phyloP scores from a whole-genome alignment of 352 stramenopile species.

The Pythium volutum region DNA sequence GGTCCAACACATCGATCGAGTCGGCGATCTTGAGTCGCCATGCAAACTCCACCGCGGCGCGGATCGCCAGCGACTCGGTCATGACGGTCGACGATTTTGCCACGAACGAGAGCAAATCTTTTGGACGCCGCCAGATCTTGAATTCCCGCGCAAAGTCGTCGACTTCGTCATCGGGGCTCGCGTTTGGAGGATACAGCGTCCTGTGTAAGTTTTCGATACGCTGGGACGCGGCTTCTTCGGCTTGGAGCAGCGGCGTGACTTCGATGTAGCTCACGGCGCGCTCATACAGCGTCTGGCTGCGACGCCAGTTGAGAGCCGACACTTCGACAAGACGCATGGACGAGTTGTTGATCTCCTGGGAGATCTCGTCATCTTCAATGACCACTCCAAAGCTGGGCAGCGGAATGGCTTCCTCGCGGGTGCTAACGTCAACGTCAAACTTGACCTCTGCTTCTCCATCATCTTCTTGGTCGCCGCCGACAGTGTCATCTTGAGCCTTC shows the following conservation, averaged over 20 bases:
- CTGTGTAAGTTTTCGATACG: constrained; percentile 61
- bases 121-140: constrained; percentile 37
- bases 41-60: constrained; percentile 67
- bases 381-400: constrained; percentile 41
- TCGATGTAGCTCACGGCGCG: constrained; percentile 49
- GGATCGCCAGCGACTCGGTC: constrained; percentile 33
- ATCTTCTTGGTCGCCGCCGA: background rate
- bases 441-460: background rate
- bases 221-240: constrained; percentile 34
- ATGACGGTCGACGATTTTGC: constrained; percentile 18
- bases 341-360: constrained; percentile 43
- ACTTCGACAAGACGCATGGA: constrained; percentile 52
- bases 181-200: constrained; percentile 38
- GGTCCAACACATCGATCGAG: constrained; percentile 75
- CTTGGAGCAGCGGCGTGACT: constrained; percentile 47
- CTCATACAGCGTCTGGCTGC: constrained; percentile 57
- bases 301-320: constrained; percentile 70
- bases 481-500: background rate
- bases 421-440: background rate
- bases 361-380: constrained; percentile 80
- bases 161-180: constrained; percentile 9
- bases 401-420: constrained; percentile 5
- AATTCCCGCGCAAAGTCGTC: constrained; percentile 20
- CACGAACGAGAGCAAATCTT: constrained; percentile 57
- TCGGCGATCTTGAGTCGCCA: constrained; percentile 53